A percentile compares a stretch with the other conserved stretches of the same genome.
phyloP scores from a whole-genome alignment of 1,139 yeast genomes.

The Yamadazyma sp. region DNA sequence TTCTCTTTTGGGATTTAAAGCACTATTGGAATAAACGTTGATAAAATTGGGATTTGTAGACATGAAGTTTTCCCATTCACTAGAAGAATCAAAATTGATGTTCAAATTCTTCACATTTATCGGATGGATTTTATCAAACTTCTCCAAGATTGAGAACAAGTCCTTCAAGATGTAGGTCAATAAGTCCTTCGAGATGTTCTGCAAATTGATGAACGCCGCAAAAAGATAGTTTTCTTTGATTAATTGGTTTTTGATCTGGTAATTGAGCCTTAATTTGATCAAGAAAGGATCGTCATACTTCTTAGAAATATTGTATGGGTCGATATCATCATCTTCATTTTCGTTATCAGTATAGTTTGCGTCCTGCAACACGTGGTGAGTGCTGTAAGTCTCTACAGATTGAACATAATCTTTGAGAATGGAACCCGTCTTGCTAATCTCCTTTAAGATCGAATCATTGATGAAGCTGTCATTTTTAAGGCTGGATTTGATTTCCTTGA shows the following conservation, averaged over 20 bases:
- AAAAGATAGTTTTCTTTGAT: conserved; percentile 45
- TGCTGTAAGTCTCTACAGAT: conserved; percentile 36
- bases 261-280: conserved; percentile 40
- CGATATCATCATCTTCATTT: conserved; percentile 26
- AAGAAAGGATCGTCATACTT: conserved; percentile 45
- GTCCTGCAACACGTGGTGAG: conserved; percentile 22
- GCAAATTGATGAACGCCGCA: conserved; percentile 46
- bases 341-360: conserved; percentile 18
- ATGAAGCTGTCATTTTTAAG: conserved; percentile 47
- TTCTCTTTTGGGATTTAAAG: conserved; percentile 29
- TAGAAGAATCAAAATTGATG: conserved; percentile 20
- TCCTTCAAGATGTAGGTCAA: conserved; percentile 42
- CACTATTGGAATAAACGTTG: conserved; percentile 30
- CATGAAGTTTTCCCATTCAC: conserved; percentile 44
- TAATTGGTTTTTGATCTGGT: conserved; percentile 43
- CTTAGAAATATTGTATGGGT: conserved; percentile 13
- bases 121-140: conserved; percentile 27
- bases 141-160: conserved; percentile 32
- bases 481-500: conserved; percentile 44
- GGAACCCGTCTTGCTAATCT: conserved; percentile 42
- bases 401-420: conserved; percentile 31
- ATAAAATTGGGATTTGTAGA: conserved; percentile 36
- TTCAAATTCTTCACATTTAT: conserved; percentile 22
- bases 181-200: conserved; percentile 44
- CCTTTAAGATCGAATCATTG: conserved; percentile 35